phyloP scores from a whole-genome alignment of 1,284 basidiomycete genomes.

The Cryptococcus sp. region DNA sequence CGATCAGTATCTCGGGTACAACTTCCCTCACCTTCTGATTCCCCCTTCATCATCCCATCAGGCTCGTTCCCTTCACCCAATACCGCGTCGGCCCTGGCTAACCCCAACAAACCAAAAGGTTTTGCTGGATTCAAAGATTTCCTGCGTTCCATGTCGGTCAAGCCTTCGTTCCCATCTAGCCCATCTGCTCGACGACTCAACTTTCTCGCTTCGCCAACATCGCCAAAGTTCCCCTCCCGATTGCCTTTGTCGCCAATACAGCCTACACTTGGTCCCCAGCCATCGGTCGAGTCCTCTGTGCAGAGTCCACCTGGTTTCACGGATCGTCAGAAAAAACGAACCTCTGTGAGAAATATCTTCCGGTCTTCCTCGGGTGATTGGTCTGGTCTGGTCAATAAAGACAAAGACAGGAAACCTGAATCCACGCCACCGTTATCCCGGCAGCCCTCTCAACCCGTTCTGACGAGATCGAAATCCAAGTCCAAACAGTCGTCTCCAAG shows the following conservation, averaged over 20 bases:
- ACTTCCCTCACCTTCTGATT: conserved; percentile 10
- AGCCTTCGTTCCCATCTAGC: not conserved
- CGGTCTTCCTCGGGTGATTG: conserved; percentile 38
- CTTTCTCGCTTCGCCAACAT: conserved; percentile 1
- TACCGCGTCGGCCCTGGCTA: conserved; percentile 18
- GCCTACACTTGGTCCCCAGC: not conserved
- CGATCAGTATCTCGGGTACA: not conserved
- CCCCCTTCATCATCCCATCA: conserved; percentile 28
- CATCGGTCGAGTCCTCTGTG: not conserved
- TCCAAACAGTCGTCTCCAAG: not conserved
- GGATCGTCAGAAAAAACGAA: conserved; percentile 19
- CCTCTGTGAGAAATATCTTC: conserved; percentile 36
- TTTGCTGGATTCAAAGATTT: conserved; percentile 43
- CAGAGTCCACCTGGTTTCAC: not conserved
- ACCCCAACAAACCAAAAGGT: conserved; percentile 16
- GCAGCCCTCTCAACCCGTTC: not conserved
- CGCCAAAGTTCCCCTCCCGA: not conserved
- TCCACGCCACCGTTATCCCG: not conserved
- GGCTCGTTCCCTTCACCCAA: conserved; percentile 28
- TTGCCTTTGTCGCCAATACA: not conserved
- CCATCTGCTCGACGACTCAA: not conserved
- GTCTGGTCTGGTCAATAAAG: conserved; percentile 28
- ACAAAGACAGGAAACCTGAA: conserved; percentile 1
- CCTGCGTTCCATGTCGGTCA: conserved; percentile 23
- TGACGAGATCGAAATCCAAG: not conserved